Base-by-base conservation (phyloP, 495 filamentous ascomycete genomes). In the Alectoria sarmentosa region DNA sequence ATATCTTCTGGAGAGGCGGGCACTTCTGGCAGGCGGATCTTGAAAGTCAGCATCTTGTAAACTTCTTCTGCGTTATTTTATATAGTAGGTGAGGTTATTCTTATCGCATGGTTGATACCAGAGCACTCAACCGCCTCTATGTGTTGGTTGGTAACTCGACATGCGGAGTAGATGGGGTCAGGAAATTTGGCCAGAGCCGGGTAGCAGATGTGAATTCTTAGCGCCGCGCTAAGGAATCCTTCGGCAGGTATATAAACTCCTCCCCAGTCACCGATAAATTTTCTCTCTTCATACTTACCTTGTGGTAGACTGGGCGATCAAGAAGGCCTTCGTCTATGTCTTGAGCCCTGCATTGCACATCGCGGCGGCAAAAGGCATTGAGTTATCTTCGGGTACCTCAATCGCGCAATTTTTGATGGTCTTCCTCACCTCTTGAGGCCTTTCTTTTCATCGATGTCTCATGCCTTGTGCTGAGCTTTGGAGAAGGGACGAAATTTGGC, bases 261-360 rank as follows among this genome's bases (percentile, higher is more conserved):
- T 30, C n/a, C 44, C 15, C 30, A 26, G 21, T 39, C 65, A 15
- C 9, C 23, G n/a, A n/a, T 8, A 0, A 15, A 14, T 1, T 13
- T 59, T 58, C 73, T 76, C 73, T 82, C 81, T 82, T 86, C 83
- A 87, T 87, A 86, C 84, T 87, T 88, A 88, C 85, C 84, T 88
- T 87, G 82, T 84, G 81, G 82, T 79, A 78, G 78, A 76, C 76
- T 74, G 78, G 73, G 78, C 76, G 84, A 77, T 87, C 85, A 87
- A 75, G 77, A 84, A 82, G 76, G 76, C 79, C 75, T 80, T 75
- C 69, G 77, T 77, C 79, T 79, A 84, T 78, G 75, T 74, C 73
- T 79, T 80, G 80, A 85, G 83, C 77, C 84, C 85, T 88, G 82
- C 85, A 89, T 89, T 86, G 84, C 86, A 89, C 86, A 88, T 69